Conservation (phyloP, 1,139 yeast genomes). For the Pichiaceae sp. region DNA sequence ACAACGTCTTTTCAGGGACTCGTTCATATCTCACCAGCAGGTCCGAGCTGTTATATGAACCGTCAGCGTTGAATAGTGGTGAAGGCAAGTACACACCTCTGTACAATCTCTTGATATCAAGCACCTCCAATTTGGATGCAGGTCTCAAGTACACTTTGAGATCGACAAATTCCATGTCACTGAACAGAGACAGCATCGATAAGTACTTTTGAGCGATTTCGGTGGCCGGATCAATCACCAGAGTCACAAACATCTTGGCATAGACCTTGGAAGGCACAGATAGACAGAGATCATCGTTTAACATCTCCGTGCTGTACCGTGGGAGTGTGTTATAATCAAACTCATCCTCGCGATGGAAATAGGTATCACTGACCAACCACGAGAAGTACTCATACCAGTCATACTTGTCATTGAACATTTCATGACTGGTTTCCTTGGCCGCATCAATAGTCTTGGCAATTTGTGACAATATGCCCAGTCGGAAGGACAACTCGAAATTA, state of each 20-base stretch:
- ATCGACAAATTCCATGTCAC: slow-evolving; percentile 36
- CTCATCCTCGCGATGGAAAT: slow-evolving; percentile 30
- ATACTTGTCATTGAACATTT: slow-evolving; percentile 17
- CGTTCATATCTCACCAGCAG: slow-evolving; percentile 25
- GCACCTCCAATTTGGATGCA: slow-evolving; percentile 26
- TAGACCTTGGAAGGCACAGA: slow-evolving; percentile 11
- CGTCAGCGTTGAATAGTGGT: slow-evolving; percentile 34
- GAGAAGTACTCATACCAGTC: slow-evolving; percentile 45
- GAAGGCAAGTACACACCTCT: slow-evolving; percentile 34
- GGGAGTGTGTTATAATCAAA: slow-evolving; percentile 23
- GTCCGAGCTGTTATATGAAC: slow-evolving; percentile 21
- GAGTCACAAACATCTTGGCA: slow-evolving; percentile 36
- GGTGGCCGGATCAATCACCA: slow-evolving; percentile 65
- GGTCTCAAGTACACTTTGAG: slow-evolving; percentile 59
- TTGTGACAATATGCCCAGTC: slow-evolving; percentile 16
- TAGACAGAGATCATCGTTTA: background rate
- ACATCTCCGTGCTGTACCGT: slow-evolving; percentile 16
- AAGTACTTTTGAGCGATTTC: slow-evolving; percentile 60
- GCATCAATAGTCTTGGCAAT: slow-evolving; percentile 6
- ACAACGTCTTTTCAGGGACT: slow-evolving; percentile 41
- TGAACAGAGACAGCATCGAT: slow-evolving; percentile 30
- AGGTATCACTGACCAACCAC: slow-evolving; percentile 37
- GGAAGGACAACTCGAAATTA: slow-evolving; percentile 17
- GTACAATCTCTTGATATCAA: slow-evolving; percentile 55
- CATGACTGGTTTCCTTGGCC: background rate